phyloP scores from a whole-genome alignment of 129 eudicot genomes.

The Cynara cardunculus region DNA sequence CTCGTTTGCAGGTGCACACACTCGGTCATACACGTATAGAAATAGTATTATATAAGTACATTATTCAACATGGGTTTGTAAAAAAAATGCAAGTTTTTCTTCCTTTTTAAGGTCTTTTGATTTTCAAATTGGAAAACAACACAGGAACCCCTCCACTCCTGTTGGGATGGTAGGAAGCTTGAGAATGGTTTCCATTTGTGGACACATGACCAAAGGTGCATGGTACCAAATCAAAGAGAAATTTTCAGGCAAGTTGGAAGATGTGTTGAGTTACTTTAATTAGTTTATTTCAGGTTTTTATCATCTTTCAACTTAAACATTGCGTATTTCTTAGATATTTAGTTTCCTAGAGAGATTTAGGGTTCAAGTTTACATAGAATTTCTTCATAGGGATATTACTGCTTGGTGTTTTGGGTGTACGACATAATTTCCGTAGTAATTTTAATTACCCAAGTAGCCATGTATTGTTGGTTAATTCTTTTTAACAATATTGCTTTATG shows the following conservation, averaged over 20 bases:
- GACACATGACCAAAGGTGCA: conserved; percentile 8
- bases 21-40: not conserved
- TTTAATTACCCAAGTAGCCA: conserved; percentile 9
- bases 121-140: conserved; percentile 3
- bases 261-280: not conserved
- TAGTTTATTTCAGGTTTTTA: not conserved
- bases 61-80: not conserved
- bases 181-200: not conserved
- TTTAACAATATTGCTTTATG: not conserved
- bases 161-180: not conserved
- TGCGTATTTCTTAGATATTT: not conserved
- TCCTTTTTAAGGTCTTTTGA: conserved; percentile 7
- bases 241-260: conserved; percentile 19
- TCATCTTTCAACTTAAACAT: not conserved
- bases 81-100: not conserved
- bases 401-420: conserved; percentile 21
- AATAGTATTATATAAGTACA: not conserved
- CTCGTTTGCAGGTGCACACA: not conserved
- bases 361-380: not conserved
- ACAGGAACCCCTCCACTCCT: not conserved
- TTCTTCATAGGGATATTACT: not conserved
- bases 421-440: not conserved
- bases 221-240: conserved; percentile 15
- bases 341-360: not conserved
- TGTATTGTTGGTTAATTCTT: not conserved